Percentiles rank a stretch among this genome's conserved stretches.
Evolutionary conservation across 495 filamentous ascomycete genomes (phyloP).

Genomic region (Hypoxylon lienhwacheense): DNA sequence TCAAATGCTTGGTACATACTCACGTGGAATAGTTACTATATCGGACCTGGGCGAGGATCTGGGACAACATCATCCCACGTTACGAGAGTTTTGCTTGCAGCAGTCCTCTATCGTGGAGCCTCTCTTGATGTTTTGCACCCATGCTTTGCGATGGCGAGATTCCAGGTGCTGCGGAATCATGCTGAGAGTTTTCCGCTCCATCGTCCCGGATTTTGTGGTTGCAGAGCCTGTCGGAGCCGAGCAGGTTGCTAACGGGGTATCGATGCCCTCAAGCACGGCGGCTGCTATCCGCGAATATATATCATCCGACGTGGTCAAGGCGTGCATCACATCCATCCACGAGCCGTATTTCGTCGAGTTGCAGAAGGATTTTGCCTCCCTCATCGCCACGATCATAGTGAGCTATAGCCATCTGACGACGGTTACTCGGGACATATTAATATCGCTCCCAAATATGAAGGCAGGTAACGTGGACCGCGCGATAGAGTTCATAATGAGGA

Average conservation of each 20-base stretch:
- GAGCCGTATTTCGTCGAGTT: conserved; percentile 96
- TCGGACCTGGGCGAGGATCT: conserved; percentile 3
- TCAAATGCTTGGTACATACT: background rate
- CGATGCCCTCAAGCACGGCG: conserved; percentile 52
- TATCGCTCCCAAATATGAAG: conserved; percentile 58
- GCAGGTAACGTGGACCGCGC: conserved; percentile 60
- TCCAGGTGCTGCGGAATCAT: conserved; percentile 85
- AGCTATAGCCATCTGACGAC: conserved; percentile 67
- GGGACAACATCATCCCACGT: conserved; percentile 51
- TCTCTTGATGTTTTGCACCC: conserved; percentile 85
- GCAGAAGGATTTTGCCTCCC: conserved; percentile 85
- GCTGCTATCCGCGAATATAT: conserved; percentile 88
- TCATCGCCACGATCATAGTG: conserved; percentile 83
- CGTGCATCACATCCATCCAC: conserved; percentile 83
- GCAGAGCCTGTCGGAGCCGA: conserved; percentile 13
- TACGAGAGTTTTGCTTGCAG: conserved; percentile 79
- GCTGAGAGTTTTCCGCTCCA: conserved; percentile 77
- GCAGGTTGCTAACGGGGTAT: conserved; percentile 40
- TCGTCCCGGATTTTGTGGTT: conserved; percentile 74
- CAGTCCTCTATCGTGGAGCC: conserved; percentile 79
- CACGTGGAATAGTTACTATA: conserved; percentile 15
- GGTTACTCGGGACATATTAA: conserved; percentile 58
- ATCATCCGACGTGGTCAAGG: conserved; percentile 76
- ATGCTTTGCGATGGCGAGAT: conserved; percentile 88
- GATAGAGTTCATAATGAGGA: conserved; percentile 57